phyloP scores from a whole-genome alignment of 345 rosid species.

The Arabidopsis thaliana region DNA sequence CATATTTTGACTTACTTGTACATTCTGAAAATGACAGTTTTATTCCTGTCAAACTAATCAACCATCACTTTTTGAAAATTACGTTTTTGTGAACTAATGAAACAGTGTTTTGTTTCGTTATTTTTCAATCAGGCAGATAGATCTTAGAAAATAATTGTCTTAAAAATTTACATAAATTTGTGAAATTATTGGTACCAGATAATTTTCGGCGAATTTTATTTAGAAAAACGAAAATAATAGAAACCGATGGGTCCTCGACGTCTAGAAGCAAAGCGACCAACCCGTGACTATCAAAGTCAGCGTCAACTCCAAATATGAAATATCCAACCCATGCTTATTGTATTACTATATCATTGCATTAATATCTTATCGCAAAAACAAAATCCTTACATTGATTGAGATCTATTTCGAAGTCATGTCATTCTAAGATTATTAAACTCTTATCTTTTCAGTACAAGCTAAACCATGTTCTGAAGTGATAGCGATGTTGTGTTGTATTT shows the following conservation, averaged over 20 bases:
- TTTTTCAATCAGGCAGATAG: no score
- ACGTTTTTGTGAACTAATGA: neutral
- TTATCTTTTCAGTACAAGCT: neutral
- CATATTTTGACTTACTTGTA: neutral
- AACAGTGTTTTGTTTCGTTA: no score
- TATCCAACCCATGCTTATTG: neutral
- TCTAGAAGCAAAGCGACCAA: constrained; percentile 11
- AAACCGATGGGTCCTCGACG: neutral
- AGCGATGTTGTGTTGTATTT: neutral
- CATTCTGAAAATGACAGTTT: neutral
- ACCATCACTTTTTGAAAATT: neutral
- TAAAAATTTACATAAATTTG: neutral
- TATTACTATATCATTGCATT: constrained; percentile 9
- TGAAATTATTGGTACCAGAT: constrained; percentile 21
- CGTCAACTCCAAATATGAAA: constrained; percentile 25
- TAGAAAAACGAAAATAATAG: neutral
- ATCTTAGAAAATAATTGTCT: no score
- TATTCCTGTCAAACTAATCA: neutral
- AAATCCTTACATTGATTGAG: neutral
- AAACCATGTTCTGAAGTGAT: constrained; percentile 2
- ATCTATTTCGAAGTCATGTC: neutral
- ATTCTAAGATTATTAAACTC: neutral
- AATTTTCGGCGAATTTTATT: neutral
- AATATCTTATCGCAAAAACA: neutral
- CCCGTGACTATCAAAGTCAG: constrained; percentile 28